Percentiles rank a stretch among this genome's conserved stretches.
Conservation (phyloP, 164 flowering plant genomes). For the Nelumbo lutea region DNA sequence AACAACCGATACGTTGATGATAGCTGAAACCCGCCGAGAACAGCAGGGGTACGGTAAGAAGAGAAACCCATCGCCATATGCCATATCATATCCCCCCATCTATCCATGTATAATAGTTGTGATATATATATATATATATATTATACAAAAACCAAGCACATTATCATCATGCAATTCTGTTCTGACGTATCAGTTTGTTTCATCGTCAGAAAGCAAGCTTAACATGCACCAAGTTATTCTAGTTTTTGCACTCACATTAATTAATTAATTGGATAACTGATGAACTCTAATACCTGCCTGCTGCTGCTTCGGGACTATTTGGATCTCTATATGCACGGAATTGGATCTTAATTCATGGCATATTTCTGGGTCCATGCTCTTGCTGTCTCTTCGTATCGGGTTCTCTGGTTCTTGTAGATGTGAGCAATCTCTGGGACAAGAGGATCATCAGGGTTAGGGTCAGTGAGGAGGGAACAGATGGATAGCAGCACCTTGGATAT, state of each 20-base stretch:
- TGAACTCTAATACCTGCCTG: no score
- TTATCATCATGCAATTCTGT: background rate
- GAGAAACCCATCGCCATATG: no score
- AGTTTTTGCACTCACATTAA: background rate
- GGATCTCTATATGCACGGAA: background rate
- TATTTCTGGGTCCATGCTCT: conserved; percentile 45
- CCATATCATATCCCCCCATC: no score
- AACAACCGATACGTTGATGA: no score
- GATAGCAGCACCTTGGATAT: conserved; percentile 44
- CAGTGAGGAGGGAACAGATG: conserved; percentile 40
- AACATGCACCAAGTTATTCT: background rate
- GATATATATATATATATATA: background rate
- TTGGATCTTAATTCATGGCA: conserved; percentile 28
- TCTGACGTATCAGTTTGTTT: background rate
- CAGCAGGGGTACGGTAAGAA: no score
- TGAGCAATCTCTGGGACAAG: conserved; percentile 44
- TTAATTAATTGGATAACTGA: no score
- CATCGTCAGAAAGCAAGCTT: background rate
- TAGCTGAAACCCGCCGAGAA: no score
- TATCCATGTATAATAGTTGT: no score
- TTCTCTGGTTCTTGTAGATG: conserved; percentile 36
- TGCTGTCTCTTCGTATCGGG: conserved; percentile 35
- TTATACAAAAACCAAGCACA: background rate
- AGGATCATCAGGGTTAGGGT: conserved; percentile 42
- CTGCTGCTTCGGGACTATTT: no score